Evolutionary conservation across 495 filamentous ascomycete genomes (phyloP).

Genomic region (Penicilliopsis zonata): DNA sequence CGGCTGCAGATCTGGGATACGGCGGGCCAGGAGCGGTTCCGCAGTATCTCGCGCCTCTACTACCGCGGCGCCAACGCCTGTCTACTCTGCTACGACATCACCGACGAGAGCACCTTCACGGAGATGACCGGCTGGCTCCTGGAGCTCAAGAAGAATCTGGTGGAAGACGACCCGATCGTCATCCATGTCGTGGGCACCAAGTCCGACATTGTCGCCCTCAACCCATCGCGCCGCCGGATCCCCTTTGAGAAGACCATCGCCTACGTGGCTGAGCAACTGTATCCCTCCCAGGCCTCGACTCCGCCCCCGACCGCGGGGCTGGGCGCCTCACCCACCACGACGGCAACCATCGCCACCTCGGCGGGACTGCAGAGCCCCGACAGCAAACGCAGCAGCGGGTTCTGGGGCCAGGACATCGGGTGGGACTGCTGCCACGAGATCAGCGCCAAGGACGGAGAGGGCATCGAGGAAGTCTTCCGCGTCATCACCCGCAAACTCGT

Average conservation of each 20-base stretch:
- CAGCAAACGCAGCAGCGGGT: constrained; percentile 69
- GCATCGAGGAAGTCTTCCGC: constrained; percentile 92
- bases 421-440: constrained; percentile 98
- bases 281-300: constrained; percentile 49
- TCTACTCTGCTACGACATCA: constrained; percentile 91
- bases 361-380: constrained; percentile 53
- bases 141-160: constrained; percentile 62
- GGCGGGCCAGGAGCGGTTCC: constrained; percentile 91
- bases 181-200: constrained; percentile 96
- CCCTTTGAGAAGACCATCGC: constrained; percentile 91
- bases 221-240: constrained; percentile 65
- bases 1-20: constrained; percentile 90
- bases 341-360: too few relatives aligned
- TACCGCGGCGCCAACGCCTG: constrained; percentile 92
- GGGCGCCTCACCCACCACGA: constrained; percentile 14
- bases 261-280: constrained; percentile 85
- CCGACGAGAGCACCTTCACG: constrained; percentile 69
- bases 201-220: constrained; percentile 73
- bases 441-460: constrained; percentile 85
- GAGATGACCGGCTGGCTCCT: constrained; percentile 90
- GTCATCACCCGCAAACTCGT: constrained; percentile 92
- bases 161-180: constrained; percentile 53
- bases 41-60: constrained; percentile 84
- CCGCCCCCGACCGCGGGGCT: constrained; percentile 49
- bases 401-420: constrained; percentile 84